Evolutionary conservation across 108 stramenopile genomes (phyloP).

Genomic region (Schizochytrium sp.): DNA sequence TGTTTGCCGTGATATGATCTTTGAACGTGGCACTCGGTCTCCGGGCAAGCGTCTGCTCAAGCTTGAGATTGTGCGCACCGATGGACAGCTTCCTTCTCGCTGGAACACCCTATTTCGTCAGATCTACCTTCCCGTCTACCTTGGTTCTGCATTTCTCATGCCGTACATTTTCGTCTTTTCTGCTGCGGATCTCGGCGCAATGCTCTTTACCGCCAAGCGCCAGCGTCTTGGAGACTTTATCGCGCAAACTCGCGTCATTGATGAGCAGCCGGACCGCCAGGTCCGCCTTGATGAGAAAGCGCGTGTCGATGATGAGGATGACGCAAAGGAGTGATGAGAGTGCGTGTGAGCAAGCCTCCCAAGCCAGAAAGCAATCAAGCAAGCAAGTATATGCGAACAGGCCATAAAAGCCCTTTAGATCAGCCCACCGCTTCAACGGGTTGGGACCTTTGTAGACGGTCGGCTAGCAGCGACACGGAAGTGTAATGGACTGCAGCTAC

Average conservation of each 20-base stretch:
- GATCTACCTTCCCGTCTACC: neutral
- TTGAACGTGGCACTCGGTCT: neutral
- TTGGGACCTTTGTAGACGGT: too few species aligned
- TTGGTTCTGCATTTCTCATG: neutral
- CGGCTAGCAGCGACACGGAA: too few species aligned
- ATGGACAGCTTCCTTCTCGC: slow-evolving; percentile 7
- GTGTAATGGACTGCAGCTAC: too few species aligned
- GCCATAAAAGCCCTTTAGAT: too few species aligned
- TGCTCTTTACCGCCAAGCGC: slow-evolving; percentile 1
- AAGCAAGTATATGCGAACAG: too few species aligned
- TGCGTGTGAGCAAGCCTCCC: too few species aligned
- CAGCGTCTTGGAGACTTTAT: slow-evolving; percentile 10
- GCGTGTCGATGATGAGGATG: neutral
- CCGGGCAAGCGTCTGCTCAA: slow-evolving; percentile 11
- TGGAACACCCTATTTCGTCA: neutral
- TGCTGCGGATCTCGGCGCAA: neutral
- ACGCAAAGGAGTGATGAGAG: neutral
- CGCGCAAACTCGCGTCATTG: neutral
- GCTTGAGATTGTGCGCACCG: slow-evolving; percentile 13
- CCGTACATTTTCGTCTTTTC: neutral
- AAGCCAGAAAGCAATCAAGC: too few species aligned
- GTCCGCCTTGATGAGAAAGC: neutral
- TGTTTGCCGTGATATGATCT: neutral
- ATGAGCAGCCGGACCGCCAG: neutral
- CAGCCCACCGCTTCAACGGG: too few species aligned